Evolutionary conservation across 1,284 basidiomycete genomes (phyloP).

Genomic region (Tylopilus sp.): DNA sequence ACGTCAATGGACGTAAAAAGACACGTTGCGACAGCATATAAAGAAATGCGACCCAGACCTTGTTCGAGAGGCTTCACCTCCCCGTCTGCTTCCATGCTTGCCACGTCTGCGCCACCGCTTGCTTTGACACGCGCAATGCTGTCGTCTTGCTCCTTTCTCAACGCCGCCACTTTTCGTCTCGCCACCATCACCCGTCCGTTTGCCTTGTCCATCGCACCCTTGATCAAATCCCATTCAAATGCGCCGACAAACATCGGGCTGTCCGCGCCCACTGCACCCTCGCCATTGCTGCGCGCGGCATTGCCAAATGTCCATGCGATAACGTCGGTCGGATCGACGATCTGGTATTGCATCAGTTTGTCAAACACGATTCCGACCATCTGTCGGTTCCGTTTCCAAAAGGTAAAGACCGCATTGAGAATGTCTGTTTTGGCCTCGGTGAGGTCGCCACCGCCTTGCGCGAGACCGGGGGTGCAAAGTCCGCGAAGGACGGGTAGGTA

Average conservation of each 20-base stretch:
- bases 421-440: conserved; percentile 76
- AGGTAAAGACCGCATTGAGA: conserved; percentile 75
- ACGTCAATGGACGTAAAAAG: not conserved
- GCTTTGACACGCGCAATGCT: conserved; percentile 80
- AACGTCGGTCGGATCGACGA: conserved; percentile 95
- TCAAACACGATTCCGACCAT: conserved; percentile 94
- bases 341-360: conserved; percentile 98
- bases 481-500: conserved; percentile 92
- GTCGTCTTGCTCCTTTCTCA: conserved; percentile 91
- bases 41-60: conserved; percentile 19
- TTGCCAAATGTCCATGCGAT: conserved; percentile 86
- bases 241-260: conserved; percentile 60
- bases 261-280: conserved; percentile 38
- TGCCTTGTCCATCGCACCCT: conserved; percentile 87
- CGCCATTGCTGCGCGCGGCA: conserved; percentile 38
- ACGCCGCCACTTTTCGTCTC: conserved; percentile 73
- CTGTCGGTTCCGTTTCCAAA: conserved; percentile 87
- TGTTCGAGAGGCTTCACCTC: conserved; percentile 62
- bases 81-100: conserved; percentile 76
- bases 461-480: conserved; percentile 55
- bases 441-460: conserved; percentile 45
- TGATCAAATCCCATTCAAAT: conserved; percentile 87
- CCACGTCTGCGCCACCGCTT: conserved; percentile 54
- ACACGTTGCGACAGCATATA: not conserved
- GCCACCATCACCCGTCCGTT: conserved; percentile 87